Base-by-base conservation (phyloP, 495 filamentous ascomycete species). In the Aspergillus homomorphus region DNA sequence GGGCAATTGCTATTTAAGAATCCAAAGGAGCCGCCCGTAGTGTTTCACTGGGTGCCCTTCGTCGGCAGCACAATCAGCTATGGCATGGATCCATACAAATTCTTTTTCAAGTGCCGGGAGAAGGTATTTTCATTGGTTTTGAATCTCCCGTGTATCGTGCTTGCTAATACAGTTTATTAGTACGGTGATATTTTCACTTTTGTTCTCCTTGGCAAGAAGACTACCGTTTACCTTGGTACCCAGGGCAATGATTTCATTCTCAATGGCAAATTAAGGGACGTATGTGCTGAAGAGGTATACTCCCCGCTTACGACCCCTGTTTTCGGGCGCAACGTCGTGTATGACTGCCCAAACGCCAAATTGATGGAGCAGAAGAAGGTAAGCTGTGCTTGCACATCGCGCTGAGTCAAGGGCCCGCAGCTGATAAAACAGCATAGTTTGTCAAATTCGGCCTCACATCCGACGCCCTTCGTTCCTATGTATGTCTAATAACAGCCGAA, bases 281-380 rank as follows among this genome's bases (percentile, higher is more conserved):
- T 87, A 45, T 85, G 83, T 62, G 84, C 84, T 20, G 84, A 87
- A 67, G 84, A 87, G 60, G 78, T 87, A 23, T 87, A 87, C 66
- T 79, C 72, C 46, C 80, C 79, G 19, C 71, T 87, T 41, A 84
- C 81, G 6, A 84, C 82, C 9, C 84, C 84, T 54, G 81, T 85
- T 2, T 87, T 87, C 69, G 84, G 84, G 23, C 78, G 75, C 54
- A 73, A 85, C 71, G 84, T 87, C 15, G 82, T 87, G 21, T 87
- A 87, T 59, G 84, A 87, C 62, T 86, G 83, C 67, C 82, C 84
- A 4, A 86, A 86, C 66, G 70, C 83, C 14, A 86, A 86, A 66
- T 73, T 87, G 48, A 86, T 87, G 84, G 84, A 87, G 66, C 84
- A 87, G 71, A 87, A 87, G 70, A 87, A 85, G 76, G 83, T 82